These are phyloP conservation scores for Orbilia javanica DNA, from an alignment of 2,329 filamentous ascomycete species.

Conservation along the genomic window DNA sequence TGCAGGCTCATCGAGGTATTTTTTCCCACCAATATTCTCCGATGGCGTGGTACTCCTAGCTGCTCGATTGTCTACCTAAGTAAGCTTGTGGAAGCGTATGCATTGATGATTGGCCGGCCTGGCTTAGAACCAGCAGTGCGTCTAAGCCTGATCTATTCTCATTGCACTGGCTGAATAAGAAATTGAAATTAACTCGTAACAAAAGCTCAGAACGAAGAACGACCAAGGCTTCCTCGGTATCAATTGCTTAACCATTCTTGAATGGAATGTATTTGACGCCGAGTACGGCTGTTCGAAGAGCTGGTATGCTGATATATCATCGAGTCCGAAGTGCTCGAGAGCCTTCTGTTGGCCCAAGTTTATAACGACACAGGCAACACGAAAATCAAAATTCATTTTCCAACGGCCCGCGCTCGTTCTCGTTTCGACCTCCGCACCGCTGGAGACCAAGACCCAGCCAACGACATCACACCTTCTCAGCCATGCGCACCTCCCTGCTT, in stretches of 20 bases:
- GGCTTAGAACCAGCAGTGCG: background rate
- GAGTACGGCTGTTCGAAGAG: background rate
- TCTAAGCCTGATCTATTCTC: conserved; percentile 19
- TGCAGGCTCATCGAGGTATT: conserved; percentile 35
- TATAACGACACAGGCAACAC: conserved; percentile 46
- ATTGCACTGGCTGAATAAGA: background rate
- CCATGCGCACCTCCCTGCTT: conserved; percentile 51
- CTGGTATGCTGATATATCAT: conserved; percentile 12
- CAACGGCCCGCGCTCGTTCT: background rate
- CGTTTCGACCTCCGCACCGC: conserved; percentile 1
- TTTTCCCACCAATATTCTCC: conserved; percentile 20
- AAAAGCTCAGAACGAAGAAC: background rate
- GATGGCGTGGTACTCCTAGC: conserved; percentile 11
- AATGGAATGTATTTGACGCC: background rate
- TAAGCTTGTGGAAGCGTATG: background rate
- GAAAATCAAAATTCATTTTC: conserved; percentile 31
- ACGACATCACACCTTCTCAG: conserved; percentile 27
- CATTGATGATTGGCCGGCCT: conserved; percentile 2
- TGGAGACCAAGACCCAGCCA: conserved; percentile 22
- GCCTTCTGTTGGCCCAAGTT: background rate
- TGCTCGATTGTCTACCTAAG: background rate
- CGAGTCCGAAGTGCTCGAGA: conserved; percentile 32
- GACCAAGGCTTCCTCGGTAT: background rate
- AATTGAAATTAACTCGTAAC: no score
- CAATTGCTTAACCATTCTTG: background rate